These are phyloP conservation scores for Acidiella bohemica DNA, from an alignment of 495 filamentous ascomycete genomes.

Conservation along the genomic window DNA sequence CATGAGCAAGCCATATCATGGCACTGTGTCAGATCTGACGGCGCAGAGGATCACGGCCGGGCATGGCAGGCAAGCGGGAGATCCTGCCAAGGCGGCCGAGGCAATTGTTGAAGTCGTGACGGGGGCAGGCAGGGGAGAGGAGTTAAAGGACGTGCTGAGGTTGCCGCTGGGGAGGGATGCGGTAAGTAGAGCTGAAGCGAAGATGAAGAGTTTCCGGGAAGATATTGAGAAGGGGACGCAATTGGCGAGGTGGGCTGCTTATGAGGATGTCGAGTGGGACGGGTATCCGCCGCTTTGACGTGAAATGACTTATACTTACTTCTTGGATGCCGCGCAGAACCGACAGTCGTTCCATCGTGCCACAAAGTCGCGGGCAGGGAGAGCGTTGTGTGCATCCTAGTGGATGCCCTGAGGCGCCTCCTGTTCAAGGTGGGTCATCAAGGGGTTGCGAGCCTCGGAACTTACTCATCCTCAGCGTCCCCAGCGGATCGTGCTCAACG, in stretches of 20 bases:
- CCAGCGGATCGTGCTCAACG: too few relatives aligned
- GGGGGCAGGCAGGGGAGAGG: constrained; percentile 2
- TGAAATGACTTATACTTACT: too few relatives aligned
- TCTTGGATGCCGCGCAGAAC: too few relatives aligned
- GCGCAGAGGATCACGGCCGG: constrained; percentile 3
- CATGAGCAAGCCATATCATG: constrained; percentile 12
- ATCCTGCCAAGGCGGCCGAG: constrained; percentile 15
- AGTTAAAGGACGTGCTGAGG: constrained; percentile 5
- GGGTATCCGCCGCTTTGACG: constrained; percentile 11
- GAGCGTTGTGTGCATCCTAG: too few relatives aligned
- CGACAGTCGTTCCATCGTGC: too few relatives aligned
- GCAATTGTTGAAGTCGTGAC: constrained; percentile 15
- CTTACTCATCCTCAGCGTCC: too few relatives aligned
- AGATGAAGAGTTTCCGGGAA: constrained; percentile 4
- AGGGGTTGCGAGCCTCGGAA: too few relatives aligned
- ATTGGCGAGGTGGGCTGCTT: constrained; percentile 6
- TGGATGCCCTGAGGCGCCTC: too few relatives aligned
- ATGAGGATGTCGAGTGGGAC: constrained; percentile 4
- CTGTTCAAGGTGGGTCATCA: too few relatives aligned
- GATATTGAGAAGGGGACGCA: neutral
- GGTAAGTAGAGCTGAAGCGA: constrained; percentile 1
- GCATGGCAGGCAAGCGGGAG: constrained; percentile 14
- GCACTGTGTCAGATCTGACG: constrained; percentile 7
- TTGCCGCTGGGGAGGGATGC: constrained; percentile 16
- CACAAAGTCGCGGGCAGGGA: too few relatives aligned